Percentiles rank a stretch among this genome's conserved stretches.
Conservation (phyloP, 768 basidiomycete genomes). For the Calocybe gangraenosa region DNA sequence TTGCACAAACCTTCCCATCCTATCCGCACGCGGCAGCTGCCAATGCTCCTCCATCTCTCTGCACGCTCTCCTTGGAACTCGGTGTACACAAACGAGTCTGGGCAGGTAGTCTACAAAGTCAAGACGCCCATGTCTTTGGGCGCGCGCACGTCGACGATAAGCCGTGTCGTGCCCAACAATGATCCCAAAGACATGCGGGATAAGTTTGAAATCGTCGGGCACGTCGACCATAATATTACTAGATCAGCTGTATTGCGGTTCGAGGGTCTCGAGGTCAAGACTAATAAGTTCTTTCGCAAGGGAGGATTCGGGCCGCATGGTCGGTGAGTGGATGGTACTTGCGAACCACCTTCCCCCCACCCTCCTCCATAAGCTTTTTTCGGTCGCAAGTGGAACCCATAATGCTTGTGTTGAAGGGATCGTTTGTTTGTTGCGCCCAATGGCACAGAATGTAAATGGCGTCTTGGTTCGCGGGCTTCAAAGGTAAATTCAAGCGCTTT, state of each 20-base stretch:
- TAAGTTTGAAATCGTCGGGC: not conserved
- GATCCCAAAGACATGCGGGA: not conserved
- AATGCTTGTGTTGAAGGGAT: not conserved
- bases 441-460: too few relatives aligned
- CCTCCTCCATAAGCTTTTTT: too few relatives aligned
- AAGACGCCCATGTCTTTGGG: constrained; percentile 2
- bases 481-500: too few relatives aligned
- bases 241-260: constrained; percentile 23
- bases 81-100: constrained; percentile 16
- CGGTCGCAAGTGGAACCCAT: too few relatives aligned
- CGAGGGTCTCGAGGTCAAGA: constrained; percentile 20
- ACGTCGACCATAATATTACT: not conserved
- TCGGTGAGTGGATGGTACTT: not conserved
- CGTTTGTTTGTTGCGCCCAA: not conserved
- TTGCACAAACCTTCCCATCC: too few relatives aligned
- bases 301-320: not conserved
- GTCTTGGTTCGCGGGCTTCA: too few relatives aligned
- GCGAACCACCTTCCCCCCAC: too few relatives aligned
- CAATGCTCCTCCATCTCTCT: not conserved
- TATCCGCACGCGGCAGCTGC: too few relatives aligned
- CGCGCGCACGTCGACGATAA: constrained; percentile 2
- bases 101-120: constrained; percentile 18
- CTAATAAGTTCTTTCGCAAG: constrained; percentile 21
- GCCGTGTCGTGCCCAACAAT: constrained; percentile 1
- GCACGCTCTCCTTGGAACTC: constrained; percentile 14